These are phyloP conservation scores for Elaeis oleifera DNA, from an alignment of 202 grass and related monocot species.

Conservation along the genomic window DNA sequence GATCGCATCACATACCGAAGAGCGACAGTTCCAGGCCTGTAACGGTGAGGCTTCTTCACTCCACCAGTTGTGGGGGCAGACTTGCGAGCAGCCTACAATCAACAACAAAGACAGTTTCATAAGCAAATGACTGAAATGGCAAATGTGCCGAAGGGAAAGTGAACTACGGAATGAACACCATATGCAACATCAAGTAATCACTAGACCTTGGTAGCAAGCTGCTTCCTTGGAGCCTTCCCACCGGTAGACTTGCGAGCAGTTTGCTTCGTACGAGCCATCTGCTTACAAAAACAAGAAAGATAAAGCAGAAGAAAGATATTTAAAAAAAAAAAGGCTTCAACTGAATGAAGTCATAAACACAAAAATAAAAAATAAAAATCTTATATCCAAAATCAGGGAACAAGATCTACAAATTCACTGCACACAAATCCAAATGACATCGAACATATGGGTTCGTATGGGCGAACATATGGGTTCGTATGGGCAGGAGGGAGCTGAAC, in stretches of 20 bases:
- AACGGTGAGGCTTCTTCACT: slow-evolving; percentile 8
- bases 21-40: slow-evolving; percentile 2
- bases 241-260: slow-evolving; percentile 10
- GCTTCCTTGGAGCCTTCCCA: slow-evolving; percentile 5
- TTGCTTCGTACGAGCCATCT: slow-evolving; percentile 9
- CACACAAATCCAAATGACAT: too few relatives aligned
- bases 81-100: slow-evolving; percentile 1
- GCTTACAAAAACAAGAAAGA: background rate
- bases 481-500: too few relatives aligned
- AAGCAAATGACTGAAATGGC: background rate
- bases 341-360: too few relatives aligned
- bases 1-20: background rate
- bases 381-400: too few relatives aligned
- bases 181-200: too few relatives aligned
- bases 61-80: slow-evolving; percentile 4
- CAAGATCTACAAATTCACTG: too few relatives aligned
- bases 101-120: background rate
- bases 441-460: too few relatives aligned
- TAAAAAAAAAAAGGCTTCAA: too few relatives aligned
- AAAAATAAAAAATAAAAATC: too few relatives aligned
- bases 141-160: background rate
- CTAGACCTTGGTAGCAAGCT: slow-evolving; percentile 8
- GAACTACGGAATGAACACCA: too few relatives aligned
- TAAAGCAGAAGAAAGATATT: too few relatives aligned
- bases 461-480: too few relatives aligned